These are phyloP conservation scores for Kodamaea arcana DNA, from an alignment of 1,139 yeast genomes.

Conservation along the genomic window DNA sequence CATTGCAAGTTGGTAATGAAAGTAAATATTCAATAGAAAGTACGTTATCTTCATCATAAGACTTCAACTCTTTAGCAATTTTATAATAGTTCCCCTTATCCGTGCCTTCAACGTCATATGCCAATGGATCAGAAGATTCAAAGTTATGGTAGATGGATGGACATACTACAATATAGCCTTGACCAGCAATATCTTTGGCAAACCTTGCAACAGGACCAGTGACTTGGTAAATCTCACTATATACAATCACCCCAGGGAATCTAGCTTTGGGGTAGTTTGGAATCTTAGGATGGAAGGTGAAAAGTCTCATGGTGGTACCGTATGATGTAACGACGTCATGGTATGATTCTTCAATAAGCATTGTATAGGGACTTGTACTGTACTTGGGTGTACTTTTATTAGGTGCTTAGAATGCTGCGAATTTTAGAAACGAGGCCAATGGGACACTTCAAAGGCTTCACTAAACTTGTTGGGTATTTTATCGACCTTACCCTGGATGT, in stretches of 20 bases:
- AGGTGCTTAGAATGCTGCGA: too few relatives aligned
- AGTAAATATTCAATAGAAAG: slow-evolving; percentile 61
- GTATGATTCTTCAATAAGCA: slow-evolving; percentile 67
- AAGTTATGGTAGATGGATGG: slow-evolving; percentile 81
- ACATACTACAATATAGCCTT: slow-evolving; percentile 73
- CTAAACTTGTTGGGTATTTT: too few relatives aligned
- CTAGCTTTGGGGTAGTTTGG: slow-evolving; percentile 70
- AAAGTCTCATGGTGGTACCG: slow-evolving; percentile 66
- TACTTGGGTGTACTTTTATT: too few relatives aligned
- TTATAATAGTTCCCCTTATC: slow-evolving; percentile 71
- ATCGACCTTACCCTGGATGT: too few relatives aligned
- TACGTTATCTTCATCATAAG: slow-evolving; percentile 73
- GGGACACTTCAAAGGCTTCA: too few relatives aligned
- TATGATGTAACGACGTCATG: slow-evolving; percentile 63
- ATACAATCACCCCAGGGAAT: slow-evolving; percentile 77
- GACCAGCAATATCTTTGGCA: slow-evolving; percentile 75
- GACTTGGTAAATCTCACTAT: slow-evolving; percentile 79
- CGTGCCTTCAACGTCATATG: slow-evolving; percentile 71
- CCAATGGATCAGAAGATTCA: slow-evolving; percentile 58
- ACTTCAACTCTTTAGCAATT: slow-evolving; percentile 59
- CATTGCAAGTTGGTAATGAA: slow-evolving; percentile 60
- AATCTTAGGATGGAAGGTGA: slow-evolving; percentile 63
- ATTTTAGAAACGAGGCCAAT: too few relatives aligned
- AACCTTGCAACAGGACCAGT: slow-evolving; percentile 76
- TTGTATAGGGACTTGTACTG: slow-evolving; percentile 22